A percentile compares a stretch with the other conserved stretches of the same genome.
phyloP scores from a whole-genome alignment of 129 eudicot species.

The Oenanthe sinensis region DNA sequence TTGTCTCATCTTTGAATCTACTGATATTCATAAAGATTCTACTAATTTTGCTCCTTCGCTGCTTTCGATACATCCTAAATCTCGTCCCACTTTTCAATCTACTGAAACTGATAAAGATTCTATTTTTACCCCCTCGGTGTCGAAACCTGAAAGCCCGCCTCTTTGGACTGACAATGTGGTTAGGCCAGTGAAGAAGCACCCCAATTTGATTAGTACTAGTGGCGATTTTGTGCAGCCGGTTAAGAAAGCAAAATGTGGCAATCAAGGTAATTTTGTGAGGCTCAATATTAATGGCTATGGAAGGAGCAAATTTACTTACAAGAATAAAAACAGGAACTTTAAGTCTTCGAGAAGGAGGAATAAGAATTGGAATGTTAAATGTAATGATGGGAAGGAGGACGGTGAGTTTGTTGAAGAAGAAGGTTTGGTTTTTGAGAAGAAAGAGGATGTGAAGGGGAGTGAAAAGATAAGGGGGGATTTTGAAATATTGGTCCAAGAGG shows the following conservation, averaged over 20 bases:
- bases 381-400: slow-evolving; percentile 33
- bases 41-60: background rate
- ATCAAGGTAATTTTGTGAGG: slow-evolving; percentile 87
- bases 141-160: slow-evolving; percentile 14
- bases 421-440: slow-evolving; percentile 29
- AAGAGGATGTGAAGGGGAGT: slow-evolving; percentile 22
- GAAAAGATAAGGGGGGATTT: slow-evolving; percentile 18
- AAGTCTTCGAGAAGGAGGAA: slow-evolving; percentile 31
- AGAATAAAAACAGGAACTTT: slow-evolving; percentile 36
- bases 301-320: slow-evolving; percentile 42
- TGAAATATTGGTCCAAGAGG: slow-evolving; percentile 41
- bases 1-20: slow-evolving; percentile 35
- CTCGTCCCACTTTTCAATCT: slow-evolving; percentile 36
- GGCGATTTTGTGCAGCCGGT: slow-evolving; percentile 10
- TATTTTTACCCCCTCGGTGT: background rate
- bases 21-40: slow-evolving; percentile 9
- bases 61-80: slow-evolving; percentile 8
- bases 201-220: slow-evolving; percentile 47
- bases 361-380: slow-evolving; percentile 21
- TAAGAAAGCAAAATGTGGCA: slow-evolving; percentile 34
- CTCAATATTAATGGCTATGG: slow-evolving; percentile 84
- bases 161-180: slow-evolving; percentile 12
- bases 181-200: slow-evolving; percentile 41
- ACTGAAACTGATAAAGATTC: slow-evolving; percentile 12
- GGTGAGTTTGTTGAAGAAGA: slow-evolving; percentile 41